Conservation (phyloP, 139 green algal genomes). For the Astrephomene gubernaculifera region DNA sequence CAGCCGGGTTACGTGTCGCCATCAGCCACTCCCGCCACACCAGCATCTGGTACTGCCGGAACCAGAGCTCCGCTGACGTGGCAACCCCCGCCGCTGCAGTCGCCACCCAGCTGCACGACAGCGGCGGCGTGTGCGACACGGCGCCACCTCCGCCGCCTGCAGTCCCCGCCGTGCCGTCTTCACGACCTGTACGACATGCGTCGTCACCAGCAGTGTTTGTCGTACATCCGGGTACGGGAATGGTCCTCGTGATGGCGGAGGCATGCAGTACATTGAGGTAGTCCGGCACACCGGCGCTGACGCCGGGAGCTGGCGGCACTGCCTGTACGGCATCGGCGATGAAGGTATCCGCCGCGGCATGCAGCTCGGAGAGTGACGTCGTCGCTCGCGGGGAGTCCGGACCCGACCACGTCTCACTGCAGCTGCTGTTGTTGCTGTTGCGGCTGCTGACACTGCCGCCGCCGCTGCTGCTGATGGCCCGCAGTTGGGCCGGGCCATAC, state of each 20-base stretch:
- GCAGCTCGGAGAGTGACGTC: slow-evolving; percentile 2
- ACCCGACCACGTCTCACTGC: not conserved
- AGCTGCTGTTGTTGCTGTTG: not conserved
- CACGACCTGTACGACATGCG: too few species aligned
- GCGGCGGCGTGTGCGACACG: not conserved
- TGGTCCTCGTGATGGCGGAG: too few species aligned
- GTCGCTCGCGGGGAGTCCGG: not conserved
- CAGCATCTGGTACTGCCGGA: slow-evolving; percentile 41
- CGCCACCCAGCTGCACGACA: too few species aligned
- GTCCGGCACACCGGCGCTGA: slow-evolving; percentile 31
- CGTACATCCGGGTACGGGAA: too few species aligned
- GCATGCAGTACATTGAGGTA: slow-evolving; percentile 22
- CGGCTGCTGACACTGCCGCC: not conserved
- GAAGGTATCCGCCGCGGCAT: slow-evolving; percentile 24
- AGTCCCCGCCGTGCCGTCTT: not conserved
- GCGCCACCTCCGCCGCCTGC: not conserved
- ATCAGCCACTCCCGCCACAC: slow-evolving; percentile 56
- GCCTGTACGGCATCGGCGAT: not conserved
- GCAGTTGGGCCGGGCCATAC: too few species aligned
- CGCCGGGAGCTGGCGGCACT: not conserved
- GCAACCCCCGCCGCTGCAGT: not conserved
- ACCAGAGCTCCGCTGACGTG: not conserved
- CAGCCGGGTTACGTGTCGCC: slow-evolving; percentile 71
- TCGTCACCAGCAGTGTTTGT: not conserved
- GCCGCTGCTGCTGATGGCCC: not conserved